Evolutionary conservation across 1,284 basidiomycete species (phyloP), one percentile per base, ranked within the genome.

Genomic region (Taiwanofungus camphoratus): DNA sequence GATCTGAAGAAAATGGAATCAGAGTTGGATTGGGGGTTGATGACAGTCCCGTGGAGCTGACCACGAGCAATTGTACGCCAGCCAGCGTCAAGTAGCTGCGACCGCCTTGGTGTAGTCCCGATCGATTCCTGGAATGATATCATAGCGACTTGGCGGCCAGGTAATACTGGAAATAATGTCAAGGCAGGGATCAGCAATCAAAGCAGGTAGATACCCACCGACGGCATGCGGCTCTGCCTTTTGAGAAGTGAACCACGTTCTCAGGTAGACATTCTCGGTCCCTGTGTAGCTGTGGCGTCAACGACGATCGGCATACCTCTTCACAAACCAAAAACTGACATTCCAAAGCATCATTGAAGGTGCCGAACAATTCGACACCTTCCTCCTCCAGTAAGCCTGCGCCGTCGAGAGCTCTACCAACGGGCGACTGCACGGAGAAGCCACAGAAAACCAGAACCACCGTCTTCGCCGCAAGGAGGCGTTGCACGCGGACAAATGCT

Each of bases 391-490:
- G 78, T 1, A 98, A 71, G 3, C 79, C 86, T 1, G 91, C 87
- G 38, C 72, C 84, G 38, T 73, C 65, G 44, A 97, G 61, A 0
- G 92, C 87, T 29, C 77, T 75, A 0, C 82, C 83, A 1, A 92
- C 75, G 0, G 74, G 58, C 0, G 80, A 80, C 5, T 83, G 76
- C 0, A 71, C 69, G 3, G 67, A 60, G 35, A 90, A 79, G 0
- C 96, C 95, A 60, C 93, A 98, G 48, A 98, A 78, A 13, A 98
- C 91, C 19, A 99, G 73, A 1, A 86, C 76, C 32, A 98, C 86
- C 11, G 75, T 75, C 56, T 87, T 89, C 9, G 79, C 77, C 9
- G 77, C 70, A 18, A 98, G 70, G 13, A 98, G 60, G 9, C 94
- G 74, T 56, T 96, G 92, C 19, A 98, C 77, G 18, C 95, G 79